Base-by-base conservation (phyloP, 345 rosid species). In the Eucalyptus brandiana region DNA sequence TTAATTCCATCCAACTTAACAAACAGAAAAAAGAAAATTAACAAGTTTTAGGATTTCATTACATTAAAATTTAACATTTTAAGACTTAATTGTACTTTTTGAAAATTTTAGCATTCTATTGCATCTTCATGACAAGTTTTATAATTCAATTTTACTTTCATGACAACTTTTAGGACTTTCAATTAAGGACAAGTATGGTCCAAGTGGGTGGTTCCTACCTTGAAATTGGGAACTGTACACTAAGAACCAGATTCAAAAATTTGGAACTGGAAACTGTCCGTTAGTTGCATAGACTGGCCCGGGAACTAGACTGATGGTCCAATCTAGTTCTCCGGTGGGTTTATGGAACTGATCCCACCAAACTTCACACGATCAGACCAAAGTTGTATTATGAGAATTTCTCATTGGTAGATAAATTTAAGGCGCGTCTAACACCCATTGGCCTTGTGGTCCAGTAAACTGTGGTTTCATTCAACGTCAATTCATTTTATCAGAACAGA, bases 71-170 rank as follows among this genome's bases (percentile, higher is more conserved):
- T 56, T 24, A 1, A 56, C 30, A 56, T 56, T 56, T 56, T 56
- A 24, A 26, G 6, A 24, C 9, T 56, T 24, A 23, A 56, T 24
- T 56, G 14, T 12, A 24, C 30, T 56, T 24, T 56, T 56, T 56
- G 0, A 56, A 24, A 56, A 1, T 56, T 56, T 56, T 56, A 24
- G 3, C 6, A 24, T 9, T 56, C 13, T 9, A 56, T 56, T 56
- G 6, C 30, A 56, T 56, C 1, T 56, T 56, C 9, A 1, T 9
- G 0, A 56, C 3, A 0, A 23, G 1, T 23, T 56, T 56, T 56
- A 56, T 56, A 56, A 56, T 56, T 56, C 21, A 23, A 56, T 2
- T 56, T 23, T 14, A 56, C 30, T 24, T 24, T 24, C 21, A 26
- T 56, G 30, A 23, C 6, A 24, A 24, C 12, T 56, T 56, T 56